Conservation (phyloP, 2,329 filamentous ascomycete genomes). For the Dactylonectria estremocensis region DNA sequence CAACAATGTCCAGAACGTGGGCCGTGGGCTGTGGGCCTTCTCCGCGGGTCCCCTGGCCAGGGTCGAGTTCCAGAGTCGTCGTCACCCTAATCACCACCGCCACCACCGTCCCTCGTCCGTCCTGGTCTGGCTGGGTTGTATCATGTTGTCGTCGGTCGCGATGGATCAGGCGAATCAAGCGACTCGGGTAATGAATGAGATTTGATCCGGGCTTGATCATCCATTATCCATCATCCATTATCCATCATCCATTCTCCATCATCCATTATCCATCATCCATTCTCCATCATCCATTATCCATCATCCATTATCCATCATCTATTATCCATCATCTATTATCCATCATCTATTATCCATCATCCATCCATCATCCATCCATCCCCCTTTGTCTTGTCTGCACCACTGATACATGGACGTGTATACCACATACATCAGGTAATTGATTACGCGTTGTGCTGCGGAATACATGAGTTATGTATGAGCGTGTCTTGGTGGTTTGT, state of each 20-base stretch:
- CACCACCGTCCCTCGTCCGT: neutral
- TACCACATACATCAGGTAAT: too few relatives aligned
- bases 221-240: neutral
- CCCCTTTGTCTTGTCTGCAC: conserved; percentile 1
- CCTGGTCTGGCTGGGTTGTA: neutral
- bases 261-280: too few relatives aligned
- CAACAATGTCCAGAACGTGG: conserved; percentile 12
- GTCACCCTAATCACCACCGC: conserved; percentile 21
- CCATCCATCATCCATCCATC: too few relatives aligned
- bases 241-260: too few relatives aligned
- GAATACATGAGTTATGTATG: neutral
- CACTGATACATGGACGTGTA: too few relatives aligned
- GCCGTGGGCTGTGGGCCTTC: neutral
- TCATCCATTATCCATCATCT: too few relatives aligned
- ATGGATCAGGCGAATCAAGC: neutral
- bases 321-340: too few relatives aligned
- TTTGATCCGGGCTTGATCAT: neutral
- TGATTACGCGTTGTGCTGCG: neutral
- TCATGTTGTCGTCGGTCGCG: conserved; percentile 6
- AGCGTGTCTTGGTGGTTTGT: conserved; percentile 14
- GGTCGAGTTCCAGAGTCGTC: conserved; percentile 10
- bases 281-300: too few relatives aligned
- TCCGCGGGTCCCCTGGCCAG: conserved; percentile 6
- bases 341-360: too few relatives aligned
- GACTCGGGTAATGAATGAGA: conserved; percentile 5